Evolutionary conservation across 371 early-diverging fungal species (phyloP), one percentile per base, ranked within the genome.

Genomic region (Lichtheimia ramosa): DNA sequence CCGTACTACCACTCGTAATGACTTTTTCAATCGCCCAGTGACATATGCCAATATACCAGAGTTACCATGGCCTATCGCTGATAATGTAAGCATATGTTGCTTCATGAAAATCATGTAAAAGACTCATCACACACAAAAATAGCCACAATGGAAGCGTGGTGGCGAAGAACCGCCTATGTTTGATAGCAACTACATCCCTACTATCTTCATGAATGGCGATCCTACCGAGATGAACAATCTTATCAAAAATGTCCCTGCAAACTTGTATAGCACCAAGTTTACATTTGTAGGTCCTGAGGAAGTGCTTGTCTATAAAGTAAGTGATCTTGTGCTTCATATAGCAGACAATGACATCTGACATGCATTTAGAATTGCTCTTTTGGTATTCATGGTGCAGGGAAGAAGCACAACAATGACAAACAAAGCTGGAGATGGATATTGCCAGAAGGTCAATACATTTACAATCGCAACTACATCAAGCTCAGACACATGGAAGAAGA

Each of bases 401-500:
- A 82, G 63, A 70, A 68, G 48, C 65, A 81, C 34, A 84, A 84
- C 66, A 79, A 80, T 43, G 76, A 79, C 53, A 84, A 84, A 53
- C 84, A 84, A 63, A 73, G 71, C 51, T 84, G 84, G 84, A 64
- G 63, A 60, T 79, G 74, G 77, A 39, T 39, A 1, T 67, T 82
- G 27, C 52, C 69, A 16, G 34, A 54, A 0, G 73, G 73, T 5
- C 67, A 80, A 15, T 61, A 48, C 51, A 63, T 74, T 20, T 66
- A 75, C 52, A 68, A 69, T 43, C 82, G 84, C 27, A 70, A 64
- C 61, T 76, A 73, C 53, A 75, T 84, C 73, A 84, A 84, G 66
- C 56, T 82, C 40, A 79, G 84, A 18, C 77, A 84, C 48, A 79
- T 79, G 77, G 82, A 82, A 64, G 81, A 81, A 62, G 84, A 84